Evolutionary conservation across 371 early-diverging fungal species (phyloP), one percentile per base, ranked within the genome.

Genomic region (Mucor sp.): DNA sequence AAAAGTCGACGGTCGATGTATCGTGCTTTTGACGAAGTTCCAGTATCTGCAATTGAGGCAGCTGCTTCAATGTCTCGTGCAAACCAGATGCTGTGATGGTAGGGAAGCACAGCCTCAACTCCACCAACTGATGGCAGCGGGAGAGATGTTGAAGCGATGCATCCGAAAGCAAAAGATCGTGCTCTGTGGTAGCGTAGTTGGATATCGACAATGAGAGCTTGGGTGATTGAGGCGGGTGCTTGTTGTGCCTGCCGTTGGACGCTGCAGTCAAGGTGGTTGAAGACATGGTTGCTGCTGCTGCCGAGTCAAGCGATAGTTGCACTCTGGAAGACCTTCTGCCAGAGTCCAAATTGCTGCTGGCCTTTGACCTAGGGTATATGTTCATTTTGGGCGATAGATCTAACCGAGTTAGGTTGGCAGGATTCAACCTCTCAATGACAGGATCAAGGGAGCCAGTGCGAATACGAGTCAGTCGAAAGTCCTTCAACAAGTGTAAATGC

Each of bases 381-480:
- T 41, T 60, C 60, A 60, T 60, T 41, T 60, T 60, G 17, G 60
- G 60, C 27, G 60, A 60, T 15, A 60, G 27, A 25, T 60, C 60
- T 4, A 60, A 27, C 8, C 60, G 21, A 17, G 3, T 43, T 27
- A 60, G 15, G n/a, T 28, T 58, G 59, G 6, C n/a, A 8, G 65
- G 41, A 25, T 66, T 66, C 44, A 81, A 39, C 15, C 47, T 30
- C 19, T 58, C 39, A 7, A 81, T 61, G 2, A 78, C n/a, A 0
- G 32, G 9, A 61, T 78, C 74, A 15, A 81, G 25, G n/a, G 56
- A 57, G 25, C 81, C 78, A 3, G 71, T 43, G 3, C 77, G 60
- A 23, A 78, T 47, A 2, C 79, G 74, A 1, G 78, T 81, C 28
- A 81, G n/a, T 23, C 81, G 65, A 47, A 81, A 81, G 60, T 81